Evolutionary conservation across 2,329 filamentous ascomycete species (phyloP).

Genomic region (Cordyceps pruinosa): DNA sequence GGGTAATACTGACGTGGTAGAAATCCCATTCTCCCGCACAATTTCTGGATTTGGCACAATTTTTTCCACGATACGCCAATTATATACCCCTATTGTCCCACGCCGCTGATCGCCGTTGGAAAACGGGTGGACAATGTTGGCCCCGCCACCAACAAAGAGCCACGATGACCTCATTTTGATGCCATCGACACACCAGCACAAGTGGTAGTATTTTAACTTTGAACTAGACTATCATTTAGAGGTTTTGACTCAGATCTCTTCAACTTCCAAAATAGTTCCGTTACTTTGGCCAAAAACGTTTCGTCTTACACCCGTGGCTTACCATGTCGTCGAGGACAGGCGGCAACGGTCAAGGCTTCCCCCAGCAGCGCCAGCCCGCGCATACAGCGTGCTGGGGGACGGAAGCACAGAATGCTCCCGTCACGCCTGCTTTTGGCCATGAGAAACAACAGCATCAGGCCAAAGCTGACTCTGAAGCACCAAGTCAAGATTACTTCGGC

Average conservation of each 20-base stretch:
- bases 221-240: neutral
- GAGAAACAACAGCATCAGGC: neutral
- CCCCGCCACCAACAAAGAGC: neutral
- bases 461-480: neutral
- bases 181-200: neutral
- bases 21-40: neutral
- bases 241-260: neutral
- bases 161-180: conserved; percentile 12
- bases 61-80: neutral
- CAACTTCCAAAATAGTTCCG: neutral
- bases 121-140: neutral
- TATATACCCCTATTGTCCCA: neutral
- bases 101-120: neutral
- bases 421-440: conserved; percentile 4
- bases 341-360: neutral
- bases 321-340: neutral
- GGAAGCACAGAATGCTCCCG: neutral
- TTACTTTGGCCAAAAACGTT: neutral
- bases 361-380: neutral
- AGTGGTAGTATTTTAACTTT: neutral
- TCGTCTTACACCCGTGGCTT: neutral
- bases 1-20: neutral
- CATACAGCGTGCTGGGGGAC: neutral
- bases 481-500: neutral
- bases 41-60: neutral